Conservation (phyloP, 2,329 filamentous ascomycete species). For the Clarireedia sp. region DNA sequence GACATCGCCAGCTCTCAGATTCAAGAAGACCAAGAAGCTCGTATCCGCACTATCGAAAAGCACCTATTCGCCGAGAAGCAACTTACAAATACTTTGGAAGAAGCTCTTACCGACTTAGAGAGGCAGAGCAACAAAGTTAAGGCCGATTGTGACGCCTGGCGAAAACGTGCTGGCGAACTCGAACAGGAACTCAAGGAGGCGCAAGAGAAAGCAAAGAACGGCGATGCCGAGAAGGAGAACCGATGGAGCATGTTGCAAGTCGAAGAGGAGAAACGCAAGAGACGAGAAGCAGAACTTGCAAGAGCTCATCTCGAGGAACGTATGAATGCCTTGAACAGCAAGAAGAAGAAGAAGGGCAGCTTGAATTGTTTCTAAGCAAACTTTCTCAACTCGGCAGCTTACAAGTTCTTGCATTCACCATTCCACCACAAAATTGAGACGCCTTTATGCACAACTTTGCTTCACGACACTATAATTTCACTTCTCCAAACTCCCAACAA, state of each 20-base stretch:
- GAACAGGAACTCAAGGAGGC: slow-evolving; percentile 44
- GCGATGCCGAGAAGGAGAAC: slow-evolving; percentile 32
- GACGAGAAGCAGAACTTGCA: slow-evolving; percentile 82
- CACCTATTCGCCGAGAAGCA: slow-evolving; percentile 94
- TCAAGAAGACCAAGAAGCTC: slow-evolving; percentile 89
- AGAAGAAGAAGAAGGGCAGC: slow-evolving; percentile 71
- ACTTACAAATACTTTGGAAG: slow-evolving; percentile 88
- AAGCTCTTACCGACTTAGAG: slow-evolving; percentile 90
- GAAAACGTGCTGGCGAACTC: slow-evolving; percentile 65
- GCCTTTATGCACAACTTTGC: neutral
- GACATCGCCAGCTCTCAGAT: slow-evolving; percentile 69
- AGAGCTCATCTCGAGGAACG: slow-evolving; percentile 84
- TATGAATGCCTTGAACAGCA: slow-evolving; percentile 81
- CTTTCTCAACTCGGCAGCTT: neutral
- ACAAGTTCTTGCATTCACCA: neutral
- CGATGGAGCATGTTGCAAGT: slow-evolving; percentile 76
- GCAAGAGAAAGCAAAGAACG: slow-evolving; percentile 34
- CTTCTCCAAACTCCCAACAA: neutral
- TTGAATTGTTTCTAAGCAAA: slow-evolving; percentile 76
- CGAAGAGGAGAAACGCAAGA: slow-evolving; percentile 91
- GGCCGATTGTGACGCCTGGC: slow-evolving; percentile 82
- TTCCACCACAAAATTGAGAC: neutral
- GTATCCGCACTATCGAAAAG: slow-evolving; percentile 93
- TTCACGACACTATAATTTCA: slow-evolving; percentile 3
- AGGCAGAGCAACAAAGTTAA: slow-evolving; percentile 87